Percentiles rank a stretch among this genome's conserved stretches.
Conservation (phyloP, 2,329 filamentous ascomycete species). For the Tolypocladium tundrense region DNA sequence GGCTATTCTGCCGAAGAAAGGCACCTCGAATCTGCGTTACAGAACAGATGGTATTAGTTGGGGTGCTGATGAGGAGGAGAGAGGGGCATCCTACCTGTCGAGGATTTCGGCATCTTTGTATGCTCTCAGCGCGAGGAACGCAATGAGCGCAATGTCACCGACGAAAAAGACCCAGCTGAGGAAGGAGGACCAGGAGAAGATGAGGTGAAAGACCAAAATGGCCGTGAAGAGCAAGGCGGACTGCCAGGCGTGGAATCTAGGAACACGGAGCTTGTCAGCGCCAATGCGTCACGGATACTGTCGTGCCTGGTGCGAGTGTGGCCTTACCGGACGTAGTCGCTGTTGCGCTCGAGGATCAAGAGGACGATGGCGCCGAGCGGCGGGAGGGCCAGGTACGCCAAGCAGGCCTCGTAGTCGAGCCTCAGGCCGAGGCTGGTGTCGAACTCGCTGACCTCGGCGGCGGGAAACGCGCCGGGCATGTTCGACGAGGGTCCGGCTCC, state of each 20-base stretch:
- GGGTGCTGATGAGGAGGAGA: background rate
- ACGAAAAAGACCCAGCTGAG: slow-evolving; percentile 77
- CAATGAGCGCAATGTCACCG: slow-evolving; percentile 66
- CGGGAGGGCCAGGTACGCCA: slow-evolving; percentile 79
- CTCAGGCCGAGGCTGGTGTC: slow-evolving; percentile 82
- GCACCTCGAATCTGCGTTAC: slow-evolving; percentile 62
- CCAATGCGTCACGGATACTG: background rate
- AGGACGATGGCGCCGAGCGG: slow-evolving; percentile 78
- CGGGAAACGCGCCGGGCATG: slow-evolving; percentile 27
- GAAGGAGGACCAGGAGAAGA: slow-evolving; percentile 77
- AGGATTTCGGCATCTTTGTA: slow-evolving; percentile 71
- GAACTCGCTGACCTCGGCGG: slow-evolving; percentile 62
- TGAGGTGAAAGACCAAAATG: slow-evolving; percentile 65
- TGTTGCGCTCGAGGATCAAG: slow-evolving; percentile 82
- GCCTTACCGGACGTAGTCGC: slow-evolving; percentile 82
- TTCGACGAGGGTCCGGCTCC: slow-evolving; percentile 1
- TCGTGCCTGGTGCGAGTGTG: background rate
- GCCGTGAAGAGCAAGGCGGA: slow-evolving; percentile 72
- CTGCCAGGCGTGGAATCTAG: slow-evolving; percentile 94
- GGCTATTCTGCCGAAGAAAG: slow-evolving; percentile 75
- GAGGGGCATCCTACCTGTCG: slow-evolving; percentile 37
- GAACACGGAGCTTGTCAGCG: slow-evolving; percentile 1
- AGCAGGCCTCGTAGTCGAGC: slow-evolving; percentile 79
- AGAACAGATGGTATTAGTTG: background rate
- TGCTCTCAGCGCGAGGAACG: slow-evolving; percentile 64